Conservation (phyloP, 2,329 filamentous ascomycete genomes). For the Epichloe festucae region DNA sequence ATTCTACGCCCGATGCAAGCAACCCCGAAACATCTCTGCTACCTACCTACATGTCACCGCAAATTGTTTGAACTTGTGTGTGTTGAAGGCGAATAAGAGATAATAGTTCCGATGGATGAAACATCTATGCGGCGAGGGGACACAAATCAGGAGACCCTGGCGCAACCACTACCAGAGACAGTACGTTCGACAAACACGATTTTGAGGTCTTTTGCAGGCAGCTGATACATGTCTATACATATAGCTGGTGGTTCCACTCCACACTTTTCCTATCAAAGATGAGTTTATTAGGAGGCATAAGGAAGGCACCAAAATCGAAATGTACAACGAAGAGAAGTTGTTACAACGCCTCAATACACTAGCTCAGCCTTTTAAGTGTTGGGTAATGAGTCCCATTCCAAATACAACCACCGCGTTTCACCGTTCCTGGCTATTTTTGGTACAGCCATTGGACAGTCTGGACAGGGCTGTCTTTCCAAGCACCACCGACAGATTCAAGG, state of each 20-base stretch:
- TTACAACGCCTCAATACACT: constrained; percentile 16
- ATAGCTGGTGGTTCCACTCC: constrained; percentile 6
- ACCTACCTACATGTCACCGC: too few relatives aligned
- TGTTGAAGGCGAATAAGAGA: too few relatives aligned
- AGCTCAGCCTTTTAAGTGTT: constrained; percentile 11
- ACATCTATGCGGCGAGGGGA: too few relatives aligned
- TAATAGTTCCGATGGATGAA: background rate
- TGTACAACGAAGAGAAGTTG: constrained; percentile 17
- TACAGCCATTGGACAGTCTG: constrained; percentile 11
- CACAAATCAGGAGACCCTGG: too few relatives aligned
- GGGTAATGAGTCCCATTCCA: constrained; percentile 19
- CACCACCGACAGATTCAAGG: constrained; percentile 15
- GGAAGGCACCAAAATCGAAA: constrained; percentile 21
- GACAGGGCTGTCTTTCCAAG: constrained; percentile 15
- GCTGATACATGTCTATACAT: background rate
- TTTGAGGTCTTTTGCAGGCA: background rate
- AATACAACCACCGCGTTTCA: constrained; percentile 16
- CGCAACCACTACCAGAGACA: background rate
- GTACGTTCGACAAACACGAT: background rate
- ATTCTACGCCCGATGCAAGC: too few relatives aligned
- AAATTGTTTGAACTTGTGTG: too few relatives aligned
- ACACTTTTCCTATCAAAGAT: constrained; percentile 12
- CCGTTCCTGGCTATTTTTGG: constrained; percentile 20
- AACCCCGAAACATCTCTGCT: too few relatives aligned
- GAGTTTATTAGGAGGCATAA: constrained; percentile 17